These are phyloP conservation scores for Albugo candida DNA, from an alignment of 352 stramenopile species.

Conservation along the genomic window DNA sequence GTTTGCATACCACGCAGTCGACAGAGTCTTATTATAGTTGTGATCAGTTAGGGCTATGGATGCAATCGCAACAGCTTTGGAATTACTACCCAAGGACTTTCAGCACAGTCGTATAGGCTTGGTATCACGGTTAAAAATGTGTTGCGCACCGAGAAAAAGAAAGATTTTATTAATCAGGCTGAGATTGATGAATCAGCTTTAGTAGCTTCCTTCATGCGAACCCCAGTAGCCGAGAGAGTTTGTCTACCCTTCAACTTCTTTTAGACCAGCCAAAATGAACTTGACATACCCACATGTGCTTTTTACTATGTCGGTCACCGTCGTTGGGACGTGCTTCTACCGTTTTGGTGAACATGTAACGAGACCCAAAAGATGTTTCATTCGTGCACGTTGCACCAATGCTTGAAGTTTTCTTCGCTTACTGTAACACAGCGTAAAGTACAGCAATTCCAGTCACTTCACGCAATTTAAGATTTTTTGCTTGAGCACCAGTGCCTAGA, in stretches of 20 bases:
- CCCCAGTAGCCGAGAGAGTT: conserved; percentile 92
- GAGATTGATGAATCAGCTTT: conserved; percentile 89
- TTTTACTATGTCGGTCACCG: conserved; percentile 25
- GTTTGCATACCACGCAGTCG: conserved; percentile 86
- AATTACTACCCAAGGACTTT: conserved; percentile 89
- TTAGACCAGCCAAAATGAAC: conserved; percentile 91
- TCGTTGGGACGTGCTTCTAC: conserved; percentile 72
- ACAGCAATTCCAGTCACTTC: conserved; percentile 71
- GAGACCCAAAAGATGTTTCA: conserved; percentile 83
- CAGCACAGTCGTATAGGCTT: conserved; percentile 88
- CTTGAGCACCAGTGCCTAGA: conserved; percentile 86
- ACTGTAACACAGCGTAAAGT: conserved; percentile 84
- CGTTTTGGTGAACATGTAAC: conserved; percentile 94
- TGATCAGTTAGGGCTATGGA: conserved; percentile 91
- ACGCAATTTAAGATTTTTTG: conserved; percentile 82
- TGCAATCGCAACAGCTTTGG: conserved; percentile 95
- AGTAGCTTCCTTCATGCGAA: conserved; percentile 86
- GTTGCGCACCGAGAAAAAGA: conserved; percentile 33
- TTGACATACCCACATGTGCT: conserved; percentile 90
- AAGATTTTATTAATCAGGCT: conserved; percentile 84
- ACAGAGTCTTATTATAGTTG: conserved; percentile 91
- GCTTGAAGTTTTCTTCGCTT: conserved; percentile 83
- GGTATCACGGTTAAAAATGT: conserved; percentile 89
- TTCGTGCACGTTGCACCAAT: conserved; percentile 92
- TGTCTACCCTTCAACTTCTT: conserved; percentile 79